phyloP scores from a whole-genome alignment of 1,139 yeast genomes.

The Magnusiomyces suaveolens region DNA sequence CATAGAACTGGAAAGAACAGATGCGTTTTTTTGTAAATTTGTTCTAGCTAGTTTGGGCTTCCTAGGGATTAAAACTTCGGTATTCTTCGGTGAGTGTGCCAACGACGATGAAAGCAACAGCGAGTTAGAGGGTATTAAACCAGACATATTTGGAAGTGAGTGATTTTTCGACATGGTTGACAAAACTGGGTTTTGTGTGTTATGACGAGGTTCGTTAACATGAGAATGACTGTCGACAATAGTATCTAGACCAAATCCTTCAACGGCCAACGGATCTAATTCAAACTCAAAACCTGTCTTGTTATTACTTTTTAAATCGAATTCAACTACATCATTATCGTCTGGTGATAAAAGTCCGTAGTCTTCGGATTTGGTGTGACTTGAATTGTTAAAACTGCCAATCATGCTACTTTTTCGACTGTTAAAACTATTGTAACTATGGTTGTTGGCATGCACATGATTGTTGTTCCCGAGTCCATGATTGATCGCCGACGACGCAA shows the following conservation, averaged over 20 bases:
- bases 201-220: background rate
- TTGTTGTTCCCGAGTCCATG: background rate
- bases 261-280: conserved; percentile 28
- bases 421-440: background rate
- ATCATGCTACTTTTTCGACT: background rate
- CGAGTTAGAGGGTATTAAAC: background rate
- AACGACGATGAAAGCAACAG: background rate
- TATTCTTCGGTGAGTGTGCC: conserved; percentile 5
- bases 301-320: conserved; percentile 4
- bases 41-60: conserved; percentile 24
- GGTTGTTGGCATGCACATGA: background rate
- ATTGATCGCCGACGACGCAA: background rate
- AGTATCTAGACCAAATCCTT: conserved; percentile 20
- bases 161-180: background rate
- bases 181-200: background rate
- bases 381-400: background rate
- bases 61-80: conserved; percentile 16
- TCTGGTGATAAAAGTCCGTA: conserved; percentile 13
- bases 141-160: background rate
- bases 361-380: background rate
- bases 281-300: conserved; percentile 23
- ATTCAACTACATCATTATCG: conserved; percentile 11
- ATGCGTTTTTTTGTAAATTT: conserved; percentile 21
- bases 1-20: conserved; percentile 7
- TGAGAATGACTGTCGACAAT: background rate